Percentiles rank a stretch among this genome's conserved stretches.
phyloP scores from a whole-genome alignment of 257 asterid genomes.

The Plectranthus barbatus region DNA sequence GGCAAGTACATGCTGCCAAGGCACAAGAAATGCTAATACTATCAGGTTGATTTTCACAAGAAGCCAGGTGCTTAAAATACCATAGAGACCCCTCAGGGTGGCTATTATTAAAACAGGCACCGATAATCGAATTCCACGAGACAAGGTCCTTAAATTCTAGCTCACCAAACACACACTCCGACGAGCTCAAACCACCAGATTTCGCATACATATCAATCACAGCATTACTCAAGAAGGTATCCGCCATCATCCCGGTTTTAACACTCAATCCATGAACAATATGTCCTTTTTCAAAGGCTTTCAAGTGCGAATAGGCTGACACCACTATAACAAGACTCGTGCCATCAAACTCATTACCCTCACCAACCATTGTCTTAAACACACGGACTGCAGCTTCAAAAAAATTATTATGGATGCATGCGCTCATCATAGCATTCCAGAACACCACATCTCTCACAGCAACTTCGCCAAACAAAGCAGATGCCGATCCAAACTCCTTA shows the following conservation, averaged over 20 bases:
- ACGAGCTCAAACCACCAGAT: conserved; percentile 42
- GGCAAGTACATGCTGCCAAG: conserved; percentile 41
- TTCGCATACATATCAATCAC: conserved; percentile 50
- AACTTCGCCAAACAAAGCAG: conserved; percentile 38
- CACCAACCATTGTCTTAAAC: conserved; percentile 37
- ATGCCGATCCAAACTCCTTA: conserved; percentile 28
- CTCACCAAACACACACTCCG: conserved; percentile 34
- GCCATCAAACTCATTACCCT: conserved; percentile 35
- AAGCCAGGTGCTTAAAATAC: conserved; percentile 40
- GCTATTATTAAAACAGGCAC: conserved; percentile 38
- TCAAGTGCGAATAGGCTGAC: conserved; percentile 34
- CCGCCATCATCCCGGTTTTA: conserved; percentile 43
- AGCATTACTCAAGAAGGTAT: conserved; percentile 40
- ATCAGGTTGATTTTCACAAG: conserved; percentile 27
- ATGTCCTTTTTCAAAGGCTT: conserved; percentile 20
- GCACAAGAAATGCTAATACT: conserved; percentile 51
- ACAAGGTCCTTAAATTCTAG: conserved; percentile 33
- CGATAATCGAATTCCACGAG: conserved; percentile 58
- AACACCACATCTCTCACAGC: conserved; percentile 41
- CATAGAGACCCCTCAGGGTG: conserved; percentile 31
- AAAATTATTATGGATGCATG: conserved; percentile 30
- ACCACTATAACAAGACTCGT: conserved; percentile 35
- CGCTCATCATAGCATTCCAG: conserved; percentile 64
- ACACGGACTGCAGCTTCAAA: conserved; percentile 24
- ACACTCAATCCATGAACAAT: conserved; percentile 46